Evolutionary conservation across 2,329 filamentous ascomycete species (phyloP).

Genomic region (Ilyonectria mors-panacis): DNA sequence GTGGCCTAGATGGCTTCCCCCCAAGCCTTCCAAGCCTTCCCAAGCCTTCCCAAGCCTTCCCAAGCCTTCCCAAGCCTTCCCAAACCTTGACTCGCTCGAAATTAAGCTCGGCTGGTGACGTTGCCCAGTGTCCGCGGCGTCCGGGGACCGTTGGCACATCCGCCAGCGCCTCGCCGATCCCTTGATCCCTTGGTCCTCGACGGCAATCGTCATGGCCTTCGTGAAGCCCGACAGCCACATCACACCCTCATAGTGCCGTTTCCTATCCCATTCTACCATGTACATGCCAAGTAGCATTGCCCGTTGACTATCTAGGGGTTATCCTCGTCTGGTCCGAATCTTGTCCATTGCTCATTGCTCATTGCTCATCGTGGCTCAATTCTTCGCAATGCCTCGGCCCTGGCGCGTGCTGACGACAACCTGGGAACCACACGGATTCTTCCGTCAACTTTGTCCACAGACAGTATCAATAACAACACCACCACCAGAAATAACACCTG

Average conservation of each 20-base stretch:
- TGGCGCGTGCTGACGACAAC: not conserved
- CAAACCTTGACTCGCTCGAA: slow-evolving; percentile 4
- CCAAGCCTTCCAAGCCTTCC: slow-evolving; percentile 24
- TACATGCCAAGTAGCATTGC: not conserved
- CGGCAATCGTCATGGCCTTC: not conserved
- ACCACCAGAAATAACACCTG: not conserved
- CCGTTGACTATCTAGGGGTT: not conserved
- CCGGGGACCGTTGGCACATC: not conserved
- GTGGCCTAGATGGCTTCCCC: slow-evolving; percentile 41
- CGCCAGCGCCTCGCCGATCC: not conserved
- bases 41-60: too few species aligned
- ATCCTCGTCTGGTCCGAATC: not conserved
- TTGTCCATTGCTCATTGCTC: not conserved
- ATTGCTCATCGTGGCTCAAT: not conserved
- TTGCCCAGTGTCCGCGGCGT: not conserved
- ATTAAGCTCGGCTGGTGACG: slow-evolving; percentile 20
- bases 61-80: too few species aligned
- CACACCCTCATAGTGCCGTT: not conserved
- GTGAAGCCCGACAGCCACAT: not conserved
- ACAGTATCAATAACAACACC: not conserved
- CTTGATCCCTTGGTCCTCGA: not conserved
- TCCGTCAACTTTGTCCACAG: not conserved
- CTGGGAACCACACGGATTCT: not conserved
- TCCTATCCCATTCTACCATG: not conserved
- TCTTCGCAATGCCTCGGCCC: not conserved